Evolutionary conservation across 352 stramenopile genomes (phyloP), one percentile per base, ranked within the genome.

Genomic region (Globisporangium spiculum): DNA sequence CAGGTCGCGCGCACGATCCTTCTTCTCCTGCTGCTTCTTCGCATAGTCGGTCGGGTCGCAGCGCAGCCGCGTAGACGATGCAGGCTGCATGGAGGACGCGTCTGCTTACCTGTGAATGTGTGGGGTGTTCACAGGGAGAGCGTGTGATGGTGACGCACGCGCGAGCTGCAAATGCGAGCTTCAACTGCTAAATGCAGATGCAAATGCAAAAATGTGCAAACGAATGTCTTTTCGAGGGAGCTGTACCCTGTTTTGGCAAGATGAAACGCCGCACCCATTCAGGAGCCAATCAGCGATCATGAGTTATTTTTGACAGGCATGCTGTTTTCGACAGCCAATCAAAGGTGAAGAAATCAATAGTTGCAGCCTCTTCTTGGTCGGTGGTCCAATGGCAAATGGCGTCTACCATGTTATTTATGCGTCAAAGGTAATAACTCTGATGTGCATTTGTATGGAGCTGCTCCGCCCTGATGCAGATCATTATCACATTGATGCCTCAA

Each of bases 21-120:
- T 90, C 58, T 89, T 90, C 65, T 91, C 81, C 56, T 86, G 83
- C 72, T 93, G 86, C 71, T 82, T 85, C 66, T 84, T 84, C 56
- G 86, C 86, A 79, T 93, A 92, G 75, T 93, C 84, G 16, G 83
- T 93, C 57, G 85, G 84, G 69, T 93, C 84, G 66, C 83, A 93
- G 63, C 83, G 84, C 55, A 90, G 79, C 57, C 84, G 79, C 65
- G 81, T 80, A 61, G 65, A 71, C 73, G 75, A 14, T 6, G 52
- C 38, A n/a, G 59, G 50, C 27, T 48, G 44, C 52, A 44, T 71
- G 53, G 27, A 59, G 58, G 8, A 14, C 1, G 14, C 24, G 24
- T 18, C 6, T 12, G 16, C 22, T 9, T 52, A 32, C 4, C 30
- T 32, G n/a, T n/a, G 56, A 5, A 22, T 22, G 44, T 50, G 18